Conservation (phyloP, 2,329 filamentous ascomycete species). For the Escovopsis sp. region DNA sequence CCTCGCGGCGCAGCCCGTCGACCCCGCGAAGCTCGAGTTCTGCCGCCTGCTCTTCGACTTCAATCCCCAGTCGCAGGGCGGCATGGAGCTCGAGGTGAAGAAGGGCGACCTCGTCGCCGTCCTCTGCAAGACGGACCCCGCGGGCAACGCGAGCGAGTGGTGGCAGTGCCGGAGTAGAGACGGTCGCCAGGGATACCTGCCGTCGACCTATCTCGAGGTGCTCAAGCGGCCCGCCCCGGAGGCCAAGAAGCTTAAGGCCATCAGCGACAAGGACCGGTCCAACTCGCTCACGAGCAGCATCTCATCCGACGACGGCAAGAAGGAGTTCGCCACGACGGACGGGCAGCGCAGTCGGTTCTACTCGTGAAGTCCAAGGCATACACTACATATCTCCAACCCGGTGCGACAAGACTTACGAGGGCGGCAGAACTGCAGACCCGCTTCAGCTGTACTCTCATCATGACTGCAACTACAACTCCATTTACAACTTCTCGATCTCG, state of each 20-base stretch:
- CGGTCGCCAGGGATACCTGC: constrained; percentile 80
- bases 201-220: constrained; percentile 78
- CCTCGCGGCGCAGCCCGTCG: constrained; percentile 42
- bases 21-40: constrained; percentile 88
- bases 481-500: too few relatives aligned
- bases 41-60: constrained; percentile 93
- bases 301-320: constrained; percentile 27
- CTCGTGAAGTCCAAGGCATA: constrained; percentile 20
- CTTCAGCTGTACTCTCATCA: too few relatives aligned
- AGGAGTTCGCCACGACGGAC: constrained; percentile 36
- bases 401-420: too few relatives aligned
- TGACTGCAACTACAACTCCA: too few relatives aligned
- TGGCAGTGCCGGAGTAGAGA: constrained; percentile 89
- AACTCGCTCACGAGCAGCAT: constrained; percentile 35
- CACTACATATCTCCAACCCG: too few relatives aligned
- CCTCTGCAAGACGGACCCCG: constrained; percentile 78
- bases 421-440: too few relatives aligned
- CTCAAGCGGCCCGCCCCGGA: constrained; percentile 36
- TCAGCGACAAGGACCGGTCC: constrained; percentile 30
- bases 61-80: constrained; percentile 50
- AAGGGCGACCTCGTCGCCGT: constrained; percentile 95
- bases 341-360: constrained; percentile 44
- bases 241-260: constrained; percentile 36
- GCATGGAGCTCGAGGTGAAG: constrained; percentile 76
- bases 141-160: constrained; percentile 89